These are phyloP conservation scores for Apiospora rasikravindrae DNA, from an alignment of 2,329 filamentous ascomycete genomes.

Conservation along the genomic window DNA sequence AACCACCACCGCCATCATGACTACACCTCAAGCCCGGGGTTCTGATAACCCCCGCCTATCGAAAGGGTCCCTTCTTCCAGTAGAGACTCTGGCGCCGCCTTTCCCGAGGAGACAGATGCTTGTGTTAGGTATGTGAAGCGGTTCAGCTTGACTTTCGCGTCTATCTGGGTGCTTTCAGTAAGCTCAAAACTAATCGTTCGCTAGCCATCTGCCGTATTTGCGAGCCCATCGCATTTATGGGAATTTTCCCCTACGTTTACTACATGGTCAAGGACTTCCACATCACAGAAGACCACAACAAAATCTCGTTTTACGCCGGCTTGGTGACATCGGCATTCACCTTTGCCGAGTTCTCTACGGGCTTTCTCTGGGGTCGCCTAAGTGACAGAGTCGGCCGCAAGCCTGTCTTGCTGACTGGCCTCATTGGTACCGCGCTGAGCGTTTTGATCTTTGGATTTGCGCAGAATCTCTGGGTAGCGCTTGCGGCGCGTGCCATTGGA, in stretches of 20 bases:
- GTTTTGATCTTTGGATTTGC: conserved; percentile 94
- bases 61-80: conserved; percentile 9
- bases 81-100: conserved; percentile 28
- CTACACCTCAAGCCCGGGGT: conserved; percentile 8
- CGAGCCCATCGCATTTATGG: conserved; percentile 99
- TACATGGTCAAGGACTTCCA: conserved; percentile 95
- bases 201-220: conserved; percentile 91
- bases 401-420: conserved; percentile 86
- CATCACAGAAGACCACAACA: conserved; percentile 76
- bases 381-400: conserved; percentile 94
- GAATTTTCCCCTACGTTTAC: conserved; percentile 98
- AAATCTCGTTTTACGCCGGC: conserved; percentile 90
- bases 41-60: background rate
- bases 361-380: conserved; percentile 89
- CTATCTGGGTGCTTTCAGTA: background rate
- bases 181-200: background rate
- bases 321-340: conserved; percentile 97
- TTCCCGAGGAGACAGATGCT: conserved; percentile 45
- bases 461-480: conserved; percentile 77
- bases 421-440: conserved; percentile 89
- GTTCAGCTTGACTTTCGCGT: background rate
- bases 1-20: conserved; percentile 1
- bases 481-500: conserved; percentile 86
- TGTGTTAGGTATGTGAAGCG: conserved; percentile 40
- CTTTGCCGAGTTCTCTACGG: conserved; percentile 91